These are phyloP conservation scores for Eragrostis nindensis DNA, from an alignment of 176 grass and related monocot species.

Conservation along the genomic window DNA sequence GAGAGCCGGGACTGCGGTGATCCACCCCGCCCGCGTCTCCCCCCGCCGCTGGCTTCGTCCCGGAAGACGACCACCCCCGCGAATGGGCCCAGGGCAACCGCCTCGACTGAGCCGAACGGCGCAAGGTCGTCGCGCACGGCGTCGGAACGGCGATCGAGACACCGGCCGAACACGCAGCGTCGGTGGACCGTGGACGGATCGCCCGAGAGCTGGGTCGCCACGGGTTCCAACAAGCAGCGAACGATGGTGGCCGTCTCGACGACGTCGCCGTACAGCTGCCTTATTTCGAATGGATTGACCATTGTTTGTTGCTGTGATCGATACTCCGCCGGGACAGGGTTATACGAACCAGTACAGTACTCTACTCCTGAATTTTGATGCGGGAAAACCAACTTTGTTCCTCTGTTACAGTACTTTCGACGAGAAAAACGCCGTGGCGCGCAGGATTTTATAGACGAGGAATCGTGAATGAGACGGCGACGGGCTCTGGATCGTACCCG, in stretches of 20 bases:
- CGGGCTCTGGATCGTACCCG: too few relatives aligned
- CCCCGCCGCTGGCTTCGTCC: neutral
- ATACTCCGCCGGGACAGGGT: too few relatives aligned
- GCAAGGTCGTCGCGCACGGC: neutral
- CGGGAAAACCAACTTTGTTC: too few relatives aligned
- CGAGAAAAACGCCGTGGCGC: too few relatives aligned
- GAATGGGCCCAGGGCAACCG: neutral
- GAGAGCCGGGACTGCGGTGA: neutral
- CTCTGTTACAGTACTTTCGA: too few relatives aligned
- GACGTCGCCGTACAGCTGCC: neutral
- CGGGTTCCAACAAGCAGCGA: neutral
- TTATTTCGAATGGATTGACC: neutral
- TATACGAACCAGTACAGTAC: too few relatives aligned
- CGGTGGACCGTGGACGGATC: neutral
- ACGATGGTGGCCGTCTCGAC: neutral
- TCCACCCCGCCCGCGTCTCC: neutral
- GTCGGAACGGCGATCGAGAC: neutral
- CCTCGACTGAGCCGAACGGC: conserved; percentile 7
- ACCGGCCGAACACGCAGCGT: neutral
- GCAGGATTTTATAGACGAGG: too few relatives aligned
- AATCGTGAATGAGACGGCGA: too few relatives aligned
- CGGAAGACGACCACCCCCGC: neutral
- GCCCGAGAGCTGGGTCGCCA: neutral
- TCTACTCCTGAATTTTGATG: too few relatives aligned
- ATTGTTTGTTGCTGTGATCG: neutral